These are phyloP conservation scores for Bathelium albidoporum DNA, from an alignment of 495 filamentous ascomycete genomes.

Conservation along the genomic window DNA sequence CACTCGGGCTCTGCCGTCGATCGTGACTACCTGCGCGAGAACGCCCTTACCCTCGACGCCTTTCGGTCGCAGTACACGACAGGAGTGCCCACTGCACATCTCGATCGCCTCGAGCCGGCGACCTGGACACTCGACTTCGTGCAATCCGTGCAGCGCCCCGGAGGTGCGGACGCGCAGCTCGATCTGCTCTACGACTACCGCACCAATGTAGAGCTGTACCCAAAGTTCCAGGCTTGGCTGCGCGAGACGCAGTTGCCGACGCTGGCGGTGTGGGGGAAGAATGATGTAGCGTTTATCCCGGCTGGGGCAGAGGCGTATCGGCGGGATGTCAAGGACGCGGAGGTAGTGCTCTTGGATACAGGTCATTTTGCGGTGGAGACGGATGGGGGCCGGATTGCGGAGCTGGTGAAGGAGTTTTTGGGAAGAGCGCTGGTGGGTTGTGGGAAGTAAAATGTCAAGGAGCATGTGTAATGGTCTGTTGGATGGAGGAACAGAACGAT, in stretches of 20 bases:
- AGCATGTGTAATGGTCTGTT: too few relatives aligned
- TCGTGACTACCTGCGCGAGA: slow-evolving; percentile 30
- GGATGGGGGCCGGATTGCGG: slow-evolving; percentile 39
- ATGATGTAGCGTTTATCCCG: slow-evolving; percentile 47
- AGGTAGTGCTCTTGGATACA: slow-evolving; percentile 45
- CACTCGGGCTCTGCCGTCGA: slow-evolving; percentile 25
- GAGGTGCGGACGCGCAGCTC: slow-evolving; percentile 46
- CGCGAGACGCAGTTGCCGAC: slow-evolving; percentile 43
- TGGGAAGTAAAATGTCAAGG: too few relatives aligned
- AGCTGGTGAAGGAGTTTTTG: slow-evolving; percentile 40
- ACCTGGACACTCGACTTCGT: slow-evolving; percentile 38
- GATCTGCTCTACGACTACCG: slow-evolving; percentile 50
- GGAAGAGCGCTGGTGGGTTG: slow-evolving; percentile 18
- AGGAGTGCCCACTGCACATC: slow-evolving; percentile 32
- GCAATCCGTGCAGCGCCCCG: slow-evolving; percentile 31
- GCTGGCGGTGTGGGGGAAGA: slow-evolving; percentile 53
- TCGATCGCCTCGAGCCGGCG: slow-evolving; percentile 38
- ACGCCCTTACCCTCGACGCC: slow-evolving; percentile 36
- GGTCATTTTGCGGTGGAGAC: slow-evolving; percentile 56
- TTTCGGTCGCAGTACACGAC: slow-evolving; percentile 47
- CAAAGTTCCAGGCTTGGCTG: slow-evolving; percentile 51
- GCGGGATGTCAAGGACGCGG: slow-evolving; percentile 41
- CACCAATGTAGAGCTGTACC: slow-evolving; percentile 46
- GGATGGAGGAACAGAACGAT: too few relatives aligned
- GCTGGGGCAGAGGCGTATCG: slow-evolving; percentile 51